A percentile compares a stretch with the other conserved stretches of the same genome.
phyloP scores from a whole-genome alignment of 139 green algal genomes.

The Chlorella sp. region DNA sequence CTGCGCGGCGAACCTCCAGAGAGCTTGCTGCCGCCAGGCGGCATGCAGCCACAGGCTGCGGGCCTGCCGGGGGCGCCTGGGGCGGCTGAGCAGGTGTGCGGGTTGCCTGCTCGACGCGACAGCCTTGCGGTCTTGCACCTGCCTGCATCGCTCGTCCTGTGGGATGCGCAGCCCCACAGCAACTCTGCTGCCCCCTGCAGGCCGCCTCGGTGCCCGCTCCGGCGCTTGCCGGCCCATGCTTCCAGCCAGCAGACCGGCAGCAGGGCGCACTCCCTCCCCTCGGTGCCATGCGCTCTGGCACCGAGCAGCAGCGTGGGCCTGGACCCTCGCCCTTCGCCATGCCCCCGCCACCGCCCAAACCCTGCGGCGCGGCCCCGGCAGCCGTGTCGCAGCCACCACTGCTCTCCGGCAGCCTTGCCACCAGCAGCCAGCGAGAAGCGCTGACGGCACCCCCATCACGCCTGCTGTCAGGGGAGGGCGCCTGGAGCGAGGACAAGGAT shows the following conservation, averaged over 20 bases:
- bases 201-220: not conserved
- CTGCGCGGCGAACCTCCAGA: not conserved
- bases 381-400: not conserved
- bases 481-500: not conserved
- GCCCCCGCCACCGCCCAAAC: not conserved
- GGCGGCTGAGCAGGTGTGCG: conserved; percentile 2
- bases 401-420: not conserved
- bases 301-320: not conserved
- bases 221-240: not conserved
- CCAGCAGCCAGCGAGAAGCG: conserved; percentile 34
- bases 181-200: not conserved
- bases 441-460: not conserved
- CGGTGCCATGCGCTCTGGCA: not conserved
- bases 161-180: not conserved
- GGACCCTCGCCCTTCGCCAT: not conserved
- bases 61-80: not conserved
- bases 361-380: not conserved
- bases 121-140: not conserved
- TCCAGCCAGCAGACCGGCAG: not conserved
- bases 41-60: conserved; percentile 13
- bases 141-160: not conserved
- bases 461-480: not conserved
- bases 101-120: not conserved
- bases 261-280: not conserved
- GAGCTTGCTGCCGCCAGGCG: conserved; percentile 6